Evolutionary conservation across 1,284 basidiomycete genomes (phyloP), one percentile per base, ranked within the genome.

Genomic region (Ceratobasidium theobromae): DNA sequence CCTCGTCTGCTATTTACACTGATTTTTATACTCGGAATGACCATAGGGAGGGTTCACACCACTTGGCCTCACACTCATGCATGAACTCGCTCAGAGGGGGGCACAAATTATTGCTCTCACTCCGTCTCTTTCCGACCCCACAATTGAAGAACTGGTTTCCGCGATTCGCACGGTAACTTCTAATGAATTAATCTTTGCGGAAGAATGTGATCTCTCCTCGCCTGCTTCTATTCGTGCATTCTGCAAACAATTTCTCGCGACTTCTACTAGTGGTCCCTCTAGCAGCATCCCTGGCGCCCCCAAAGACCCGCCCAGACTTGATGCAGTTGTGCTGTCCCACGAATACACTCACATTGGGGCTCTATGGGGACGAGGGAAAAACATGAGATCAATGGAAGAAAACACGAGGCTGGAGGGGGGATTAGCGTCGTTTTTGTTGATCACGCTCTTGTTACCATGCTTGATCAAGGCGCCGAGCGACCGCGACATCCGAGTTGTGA

Each of bases 401-500:
- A 11, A 74, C 73, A 38, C 27, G 33, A 38, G 58, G 21, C 33
- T 64, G 6, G 58, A 64, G 27, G 58, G 58, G 6, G 33, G 30
- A 0, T 74, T 89, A 45, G 84, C 86, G n/a, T 87, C 87, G 12
- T 95, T 93, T 76, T 79, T 93, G 53, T 80, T 93, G 16, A 80
- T 84, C 6, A 93, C 91, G 0, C 79, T 91, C 3, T 80, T 95
- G 0, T 81, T 95, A 0, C 92, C 92, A 1, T 80, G 82, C 30
- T 78, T 95, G 1, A 83, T 95, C 14, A 85, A 89, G 32, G 87
- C 89, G 1, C 92, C 91, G 0, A 79, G 82, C 4, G 91, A 94
- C 73, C 83, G 92, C 46, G 90, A 93, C 71, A 92, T 95, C 55
- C 86, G 92, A 18, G 83, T 95, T 69, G 78, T 95, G 72, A 85